Conservation (phyloP, 768 basidiomycete genomes). For the Lanmaoa rubissima region DNA sequence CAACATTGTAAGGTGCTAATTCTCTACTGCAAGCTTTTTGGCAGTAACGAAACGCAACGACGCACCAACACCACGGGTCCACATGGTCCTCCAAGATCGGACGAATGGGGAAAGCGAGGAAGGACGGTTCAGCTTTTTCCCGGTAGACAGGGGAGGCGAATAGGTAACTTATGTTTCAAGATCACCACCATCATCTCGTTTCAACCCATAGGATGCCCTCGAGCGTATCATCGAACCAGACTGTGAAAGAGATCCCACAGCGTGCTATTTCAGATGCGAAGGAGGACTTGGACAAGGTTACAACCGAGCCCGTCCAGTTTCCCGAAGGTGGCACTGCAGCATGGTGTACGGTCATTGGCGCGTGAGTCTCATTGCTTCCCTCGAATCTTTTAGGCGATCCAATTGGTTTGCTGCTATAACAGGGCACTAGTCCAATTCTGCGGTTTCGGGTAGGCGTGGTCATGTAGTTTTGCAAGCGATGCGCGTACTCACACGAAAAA, state of each 20-base stretch:
- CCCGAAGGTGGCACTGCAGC: conserved; percentile 30
- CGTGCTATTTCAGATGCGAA: neutral
- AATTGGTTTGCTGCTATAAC: neutral
- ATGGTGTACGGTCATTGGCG: conserved; percentile 25
- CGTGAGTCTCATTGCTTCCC: conserved; percentile 11
- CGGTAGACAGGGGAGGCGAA: too few relatives aligned
- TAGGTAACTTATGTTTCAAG: neutral
- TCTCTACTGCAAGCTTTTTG: neutral
- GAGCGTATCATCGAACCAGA: conserved; percentile 1
- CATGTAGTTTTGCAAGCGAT: neutral
- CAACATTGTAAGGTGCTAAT: neutral
- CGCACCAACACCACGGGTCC: neutral
- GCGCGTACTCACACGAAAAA: neutral
- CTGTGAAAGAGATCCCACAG: neutral
- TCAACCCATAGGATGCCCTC: conserved; percentile 3
- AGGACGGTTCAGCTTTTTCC: neutral
- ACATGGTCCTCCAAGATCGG: neutral
- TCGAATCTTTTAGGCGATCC: neutral
- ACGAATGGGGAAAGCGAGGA: neutral
- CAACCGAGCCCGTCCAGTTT: conserved; percentile 9
- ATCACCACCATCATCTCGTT: neutral
- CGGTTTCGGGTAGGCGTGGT: conserved; percentile 29
- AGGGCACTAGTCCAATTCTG: conserved; percentile 34
- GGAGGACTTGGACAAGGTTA: neutral
- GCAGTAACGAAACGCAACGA: neutral